Conservation (phyloP, 768 basidiomycete genomes). For the Dacryopinax primogenitus region DNA sequence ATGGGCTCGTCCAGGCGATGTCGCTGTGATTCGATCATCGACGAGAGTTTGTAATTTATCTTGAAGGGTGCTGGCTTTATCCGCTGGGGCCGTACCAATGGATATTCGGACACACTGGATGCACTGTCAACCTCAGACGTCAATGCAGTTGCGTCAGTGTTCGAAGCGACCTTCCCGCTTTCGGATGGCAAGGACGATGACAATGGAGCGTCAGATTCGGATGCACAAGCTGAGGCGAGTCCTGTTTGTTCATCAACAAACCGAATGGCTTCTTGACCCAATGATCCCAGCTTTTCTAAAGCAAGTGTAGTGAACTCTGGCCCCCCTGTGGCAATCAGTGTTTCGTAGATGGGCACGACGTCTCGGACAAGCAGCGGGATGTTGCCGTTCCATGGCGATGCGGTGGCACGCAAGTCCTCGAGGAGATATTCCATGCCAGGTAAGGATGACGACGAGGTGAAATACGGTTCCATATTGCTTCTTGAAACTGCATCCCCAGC, state of each 20-base stretch:
- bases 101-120: conserved; percentile 14
- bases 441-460: conserved; percentile 12
- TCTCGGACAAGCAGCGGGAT: not conserved
- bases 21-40: not conserved
- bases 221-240: not conserved
- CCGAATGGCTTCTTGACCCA: not conserved
- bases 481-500: conserved; percentile 10
- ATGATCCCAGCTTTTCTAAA: not conserved
- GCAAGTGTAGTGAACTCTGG: not conserved
- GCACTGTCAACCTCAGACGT: not conserved
- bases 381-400: not conserved
- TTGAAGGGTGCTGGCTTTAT: not conserved
- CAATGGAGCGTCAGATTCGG: conserved; percentile 7
- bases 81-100: conserved; percentile 11
- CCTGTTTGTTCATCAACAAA: not conserved
- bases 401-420: conserved; percentile 13
- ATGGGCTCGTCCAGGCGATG: not conserved
- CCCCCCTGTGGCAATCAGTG: not conserved
- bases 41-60: conserved; percentile 7
- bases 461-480: conserved; percentile 5
- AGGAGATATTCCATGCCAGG: conserved; percentile 17
- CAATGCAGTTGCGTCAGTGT: conserved; percentile 4
- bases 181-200: conserved; percentile 9
- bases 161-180: not conserved
- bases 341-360: not conserved